A percentile compares a stretch with the other conserved stretches of the same genome.
These are phyloP conservation scores for Lepidium africanum DNA, from an alignment of 345 rosid genomes.

Conservation along the genomic window DNA sequence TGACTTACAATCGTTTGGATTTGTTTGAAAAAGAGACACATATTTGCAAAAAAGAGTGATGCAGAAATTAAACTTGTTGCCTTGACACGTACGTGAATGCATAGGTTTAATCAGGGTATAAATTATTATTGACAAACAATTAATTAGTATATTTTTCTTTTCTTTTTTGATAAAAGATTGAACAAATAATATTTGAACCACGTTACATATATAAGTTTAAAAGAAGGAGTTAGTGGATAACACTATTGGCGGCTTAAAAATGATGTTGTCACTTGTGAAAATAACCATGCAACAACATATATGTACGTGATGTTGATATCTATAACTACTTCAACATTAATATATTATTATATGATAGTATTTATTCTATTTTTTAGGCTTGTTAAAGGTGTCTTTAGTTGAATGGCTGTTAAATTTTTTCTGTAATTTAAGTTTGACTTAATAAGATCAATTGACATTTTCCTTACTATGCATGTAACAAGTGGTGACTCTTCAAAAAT, in stretches of 20 bases:
- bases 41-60: background rate
- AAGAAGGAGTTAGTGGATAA: conserved; percentile 14
- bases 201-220: background rate
- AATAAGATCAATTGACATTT: background rate
- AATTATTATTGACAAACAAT: too few species aligned
- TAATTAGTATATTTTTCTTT: too few species aligned
- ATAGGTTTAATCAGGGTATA: background rate
- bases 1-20: too few species aligned
- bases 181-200: too few species aligned
- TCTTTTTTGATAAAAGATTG: too few species aligned
- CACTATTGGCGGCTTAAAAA: conserved; percentile 21
- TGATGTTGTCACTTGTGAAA: conserved; percentile 22
- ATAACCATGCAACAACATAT: conserved; percentile 28
- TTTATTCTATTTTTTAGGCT: background rate
- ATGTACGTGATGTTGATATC: conserved; percentile 16
- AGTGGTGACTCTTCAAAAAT: conserved; percentile 20
- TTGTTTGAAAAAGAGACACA: too few species aligned
- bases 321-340: conserved; percentile 13
- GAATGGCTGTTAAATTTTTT: conserved; percentile 6
- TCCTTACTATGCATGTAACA: background rate
- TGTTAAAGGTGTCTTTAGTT: background rate
- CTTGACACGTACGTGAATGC: conserved; percentile 20
- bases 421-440: conserved; percentile 6
- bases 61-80: background rate
- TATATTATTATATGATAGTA: background rate